Evolutionary conservation across 2,329 filamentous ascomycete genomes (phyloP), one percentile per base, ranked within the genome.

Genomic region (Exophiala alcalophila): DNA sequence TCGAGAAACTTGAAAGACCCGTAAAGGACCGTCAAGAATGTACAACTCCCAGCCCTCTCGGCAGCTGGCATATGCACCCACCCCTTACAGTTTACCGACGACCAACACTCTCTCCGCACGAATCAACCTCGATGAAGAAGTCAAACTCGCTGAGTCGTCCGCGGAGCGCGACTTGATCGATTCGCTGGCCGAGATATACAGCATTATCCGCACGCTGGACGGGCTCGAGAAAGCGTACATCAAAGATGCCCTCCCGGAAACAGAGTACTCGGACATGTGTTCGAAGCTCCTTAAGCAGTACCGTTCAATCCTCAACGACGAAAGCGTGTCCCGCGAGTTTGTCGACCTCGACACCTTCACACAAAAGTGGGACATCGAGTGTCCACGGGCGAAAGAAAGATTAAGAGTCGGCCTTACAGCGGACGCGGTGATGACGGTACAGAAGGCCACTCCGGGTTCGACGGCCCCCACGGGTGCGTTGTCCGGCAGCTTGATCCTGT

Each of bases 221-320:
- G 89, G 94, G 52, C 78, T 98, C 2, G 92, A 98, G 61, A 95
- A 94, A 65, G 94, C 91, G 0, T 98, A 95, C 61, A 78, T 98
- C 26, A 94, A 95, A 61, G 92, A 98, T 72, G 91, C 89, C 15
- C 84, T 98, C 36, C 80, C 85, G 4, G 92, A 97, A 66, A 76
- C 77, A 38, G 91, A 96, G 59, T 98, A 98, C 65, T 94, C 90
- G 1, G 92, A 97, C 61, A 95, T 92, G 54, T 98, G 94, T 72
- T 86, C 90, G 61, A 81, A 92, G 26, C 78, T 95, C 47, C 68
- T 98, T 57, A 94, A 95, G 67, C 92, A 98, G 69, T 98, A 98
- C 73, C 94, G 91, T 65, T 94, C 89, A 44, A 89, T 94, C 50
- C 70, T 98, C 20, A 83, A 86, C 20, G 88, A 97, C 61, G 91